phyloP scores from a whole-genome alignment of 345 rosid species.

The Eutrema yunnanense region DNA sequence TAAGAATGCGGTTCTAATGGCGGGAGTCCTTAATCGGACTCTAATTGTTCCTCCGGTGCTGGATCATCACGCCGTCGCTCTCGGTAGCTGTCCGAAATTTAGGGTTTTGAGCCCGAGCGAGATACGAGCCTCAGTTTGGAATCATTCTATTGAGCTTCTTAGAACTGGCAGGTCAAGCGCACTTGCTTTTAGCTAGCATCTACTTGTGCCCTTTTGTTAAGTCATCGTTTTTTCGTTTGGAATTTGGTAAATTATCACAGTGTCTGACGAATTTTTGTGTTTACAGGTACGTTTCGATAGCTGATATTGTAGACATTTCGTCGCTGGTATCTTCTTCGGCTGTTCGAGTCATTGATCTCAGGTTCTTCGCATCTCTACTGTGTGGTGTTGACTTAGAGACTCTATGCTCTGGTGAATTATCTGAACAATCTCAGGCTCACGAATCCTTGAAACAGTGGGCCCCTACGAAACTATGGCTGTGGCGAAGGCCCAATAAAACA shows the following conservation, averaged over 20 bases:
- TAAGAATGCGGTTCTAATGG: slow-evolving; percentile 68
- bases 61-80: slow-evolving; percentile 88
- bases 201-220: neutral
- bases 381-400: slow-evolving; percentile 50
- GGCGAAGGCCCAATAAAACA: neutral
- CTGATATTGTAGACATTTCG: slow-evolving; percentile 70
- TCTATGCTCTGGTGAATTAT: slow-evolving; percentile 38
- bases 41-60: slow-evolving; percentile 79
- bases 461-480: neutral
- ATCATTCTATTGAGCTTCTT: slow-evolving; percentile 58
- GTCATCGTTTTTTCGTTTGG: neutral
- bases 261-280: neutral
- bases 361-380: slow-evolving; percentile 66
- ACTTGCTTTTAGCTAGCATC: neutral
- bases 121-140: slow-evolving; percentile 64
- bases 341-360: slow-evolving; percentile 60
- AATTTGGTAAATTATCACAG: neutral
- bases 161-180: slow-evolving; percentile 45
- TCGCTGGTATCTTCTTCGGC: slow-evolving; percentile 53
- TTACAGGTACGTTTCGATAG: slow-evolving; percentile 79
- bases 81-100: slow-evolving; percentile 95
- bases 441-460: slow-evolving; percentile 42
- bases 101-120: slow-evolving; percentile 58
- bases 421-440: slow-evolving; percentile 27
- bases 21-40: slow-evolving; percentile 75